Base-by-base conservation (phyloP, 805 yeast species). In the Kazachstania martiniae region DNA sequence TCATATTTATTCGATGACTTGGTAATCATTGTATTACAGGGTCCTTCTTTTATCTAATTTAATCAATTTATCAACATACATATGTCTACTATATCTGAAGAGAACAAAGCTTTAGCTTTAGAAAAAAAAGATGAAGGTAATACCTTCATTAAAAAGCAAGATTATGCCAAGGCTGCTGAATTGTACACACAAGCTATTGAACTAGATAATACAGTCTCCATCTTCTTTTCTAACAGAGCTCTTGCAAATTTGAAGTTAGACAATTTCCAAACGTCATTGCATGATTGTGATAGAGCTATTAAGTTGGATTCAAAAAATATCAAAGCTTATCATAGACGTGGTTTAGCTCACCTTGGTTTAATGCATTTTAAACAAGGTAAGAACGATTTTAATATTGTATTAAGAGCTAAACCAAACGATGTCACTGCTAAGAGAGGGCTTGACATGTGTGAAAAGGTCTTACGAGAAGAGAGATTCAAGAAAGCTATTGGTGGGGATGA, bases 261-360 rank as follows among this genome's bases (percentile, higher is more conserved):
- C 53, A 78, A 77, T 46, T 87, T 79, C 53, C 97, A 95, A 3
- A 65, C 73, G 33, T 94, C 95, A 1, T 69, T 87, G 3, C 62
- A 56, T n/a, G 95, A 87, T 53, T 77, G 94, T 44, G 70, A 76
- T 21, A 59, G 61, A 27, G 83, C 96, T 2, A 66, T 91, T 27
- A 69, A 66, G 29, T 47, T 77, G 8, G 85, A 89, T 50, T 68
- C 76, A 1, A 51, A 61, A 13, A 80, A 83, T 48, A 59, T 76
- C 22, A 89, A 89, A 56, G 86, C 85, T 0, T 81, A 83, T 53
- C 91, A 84, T 52, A 70, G 98, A 43, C 70, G 94, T 42, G 96
- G 95, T 0, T 72, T 81, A 9, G 79, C 96, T 0, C 57, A 75
- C 40, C 70, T 76, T 54, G 93, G 94, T 8, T 67, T 85, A 29